These are phyloP conservation scores for Suillus brevipes DNA, from an alignment of 768 basidiomycete genomes.

Conservation along the genomic window DNA sequence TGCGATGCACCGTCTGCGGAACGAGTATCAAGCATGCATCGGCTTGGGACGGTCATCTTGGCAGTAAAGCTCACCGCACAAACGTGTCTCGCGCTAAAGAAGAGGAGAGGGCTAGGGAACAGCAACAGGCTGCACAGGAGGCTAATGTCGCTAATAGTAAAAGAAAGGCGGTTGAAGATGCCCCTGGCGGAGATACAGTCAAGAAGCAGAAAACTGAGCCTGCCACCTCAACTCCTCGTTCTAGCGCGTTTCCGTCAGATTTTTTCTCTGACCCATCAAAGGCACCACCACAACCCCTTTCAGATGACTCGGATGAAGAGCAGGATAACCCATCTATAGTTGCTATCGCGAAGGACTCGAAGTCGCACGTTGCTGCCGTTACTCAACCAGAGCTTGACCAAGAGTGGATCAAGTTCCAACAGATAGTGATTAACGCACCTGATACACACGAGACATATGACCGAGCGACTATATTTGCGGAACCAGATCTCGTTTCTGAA, in stretches of 20 bases:
- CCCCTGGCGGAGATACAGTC: conserved; percentile 27
- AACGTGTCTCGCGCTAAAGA: conserved; percentile 60
- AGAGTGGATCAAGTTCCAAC: conserved; percentile 77
- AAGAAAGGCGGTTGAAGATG: conserved; percentile 30
- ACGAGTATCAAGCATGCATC: conserved; percentile 69
- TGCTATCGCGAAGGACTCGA: conserved; percentile 7
- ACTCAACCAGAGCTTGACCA: conserved; percentile 49
- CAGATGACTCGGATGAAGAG: conserved; percentile 45
- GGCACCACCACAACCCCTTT: conserved; percentile 38
- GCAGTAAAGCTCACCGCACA: conserved; percentile 75
- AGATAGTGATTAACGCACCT: conserved; percentile 51
- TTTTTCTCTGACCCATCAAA: conserved; percentile 82
- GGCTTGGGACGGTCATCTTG: conserved; percentile 87
- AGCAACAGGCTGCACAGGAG: conserved; percentile 36
- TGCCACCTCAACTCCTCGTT: conserved; percentile 9
- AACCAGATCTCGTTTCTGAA: conserved; percentile 57
- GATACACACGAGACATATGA: conserved; percentile 54
- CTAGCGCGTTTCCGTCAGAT: conserved; percentile 52
- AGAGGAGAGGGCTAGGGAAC: conserved; percentile 47
- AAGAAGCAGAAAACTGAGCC: conserved; percentile 33
- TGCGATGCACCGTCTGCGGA: conserved; percentile 68
- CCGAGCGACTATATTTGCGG: conserved; percentile 69
- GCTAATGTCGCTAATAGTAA: conserved; percentile 40
- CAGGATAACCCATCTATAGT: conserved; percentile 28
- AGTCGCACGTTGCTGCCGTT: not conserved